A percentile compares a stretch with the other conserved stretches of the same genome.
Conservation (phyloP, 1,284 basidiomycete genomes). For the Cutaneotrichosporon sp. region DNA sequence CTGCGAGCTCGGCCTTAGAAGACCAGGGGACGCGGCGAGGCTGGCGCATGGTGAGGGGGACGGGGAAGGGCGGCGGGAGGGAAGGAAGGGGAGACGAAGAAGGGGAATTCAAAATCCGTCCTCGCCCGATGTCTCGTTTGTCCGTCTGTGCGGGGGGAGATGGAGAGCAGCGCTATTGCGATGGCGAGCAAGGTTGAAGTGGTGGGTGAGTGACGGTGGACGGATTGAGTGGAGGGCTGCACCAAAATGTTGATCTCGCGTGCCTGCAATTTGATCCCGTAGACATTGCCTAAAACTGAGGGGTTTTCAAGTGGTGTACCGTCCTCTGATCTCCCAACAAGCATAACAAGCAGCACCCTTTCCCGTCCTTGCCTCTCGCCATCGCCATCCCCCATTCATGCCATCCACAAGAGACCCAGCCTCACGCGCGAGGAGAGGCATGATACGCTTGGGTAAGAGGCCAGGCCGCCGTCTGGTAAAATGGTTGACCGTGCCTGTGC, state of each 20-base stretch:
- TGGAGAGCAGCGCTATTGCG: neutral
- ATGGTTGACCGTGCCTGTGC: too few relatives aligned
- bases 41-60: slow-evolving; percentile 62
- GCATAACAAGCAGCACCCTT: too few relatives aligned
- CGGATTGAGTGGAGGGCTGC: neutral
- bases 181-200: neutral
- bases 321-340: neutral
- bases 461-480: too few relatives aligned
- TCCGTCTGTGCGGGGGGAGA: neutral
- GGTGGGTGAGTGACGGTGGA: neutral
- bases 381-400: too few relatives aligned
- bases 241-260: slow-evolving; percentile 5
- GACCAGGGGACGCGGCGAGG: slow-evolving; percentile 85
- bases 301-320: neutral
- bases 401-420: too few relatives aligned
- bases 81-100: neutral
- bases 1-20: slow-evolving; percentile 69
- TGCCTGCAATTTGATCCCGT: neutral
- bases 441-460: too few relatives aligned
- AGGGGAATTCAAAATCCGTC: neutral
- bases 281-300: neutral
- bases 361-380: too few relatives aligned
- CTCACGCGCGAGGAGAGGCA: too few relatives aligned
- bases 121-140: neutral
- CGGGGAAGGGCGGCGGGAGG: neutral